Conservation (phyloP, 495 filamentous ascomycete species). For the Jackrogersella multiformis region DNA sequence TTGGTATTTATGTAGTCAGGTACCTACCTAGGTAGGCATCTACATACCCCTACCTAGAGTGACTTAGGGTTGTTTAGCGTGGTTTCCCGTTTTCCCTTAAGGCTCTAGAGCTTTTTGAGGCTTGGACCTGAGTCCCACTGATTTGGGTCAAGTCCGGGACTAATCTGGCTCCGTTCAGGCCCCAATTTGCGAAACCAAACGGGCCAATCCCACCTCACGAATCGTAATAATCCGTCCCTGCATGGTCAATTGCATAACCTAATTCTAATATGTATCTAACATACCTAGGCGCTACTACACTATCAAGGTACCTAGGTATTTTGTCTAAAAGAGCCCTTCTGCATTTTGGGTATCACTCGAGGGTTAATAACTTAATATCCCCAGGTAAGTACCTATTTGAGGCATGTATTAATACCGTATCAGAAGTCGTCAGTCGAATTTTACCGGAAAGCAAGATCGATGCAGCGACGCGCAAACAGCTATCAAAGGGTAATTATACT, state of each 20-base stretch:
- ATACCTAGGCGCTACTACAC: neutral
- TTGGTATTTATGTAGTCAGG: neutral
- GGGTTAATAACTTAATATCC: no score
- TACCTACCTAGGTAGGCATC: no score
- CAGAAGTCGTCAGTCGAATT: slow-evolving; percentile 11
- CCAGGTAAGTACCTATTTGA: no score
- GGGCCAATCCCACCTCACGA: slow-evolving; percentile 26
- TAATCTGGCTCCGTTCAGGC: slow-evolving; percentile 26
- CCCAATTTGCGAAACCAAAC: slow-evolving; percentile 16
- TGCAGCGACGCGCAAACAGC: slow-evolving; percentile 1
- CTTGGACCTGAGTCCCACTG: slow-evolving; percentile 36
- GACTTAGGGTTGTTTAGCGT: no score
- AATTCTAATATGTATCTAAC: slow-evolving; percentile 8
- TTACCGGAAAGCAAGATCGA: slow-evolving; percentile 20
- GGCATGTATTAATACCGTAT: slow-evolving; percentile 23
- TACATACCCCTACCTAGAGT: no score
- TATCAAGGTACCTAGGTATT: neutral
- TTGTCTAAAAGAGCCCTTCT: neutral
- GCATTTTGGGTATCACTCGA: slow-evolving; percentile 1
- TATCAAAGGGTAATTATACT: neutral
- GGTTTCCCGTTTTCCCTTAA: slow-evolving; percentile 1
- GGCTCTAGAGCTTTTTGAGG: slow-evolving; percentile 29
- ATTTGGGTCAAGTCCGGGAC: slow-evolving; percentile 41
- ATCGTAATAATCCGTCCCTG: slow-evolving; percentile 36
- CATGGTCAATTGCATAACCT: slow-evolving; percentile 33